Evolutionary conservation across 2,329 filamentous ascomycete species (phyloP), one percentile per base, ranked within the genome.

Genomic region (Chrysosporium queenslandicum): DNA sequence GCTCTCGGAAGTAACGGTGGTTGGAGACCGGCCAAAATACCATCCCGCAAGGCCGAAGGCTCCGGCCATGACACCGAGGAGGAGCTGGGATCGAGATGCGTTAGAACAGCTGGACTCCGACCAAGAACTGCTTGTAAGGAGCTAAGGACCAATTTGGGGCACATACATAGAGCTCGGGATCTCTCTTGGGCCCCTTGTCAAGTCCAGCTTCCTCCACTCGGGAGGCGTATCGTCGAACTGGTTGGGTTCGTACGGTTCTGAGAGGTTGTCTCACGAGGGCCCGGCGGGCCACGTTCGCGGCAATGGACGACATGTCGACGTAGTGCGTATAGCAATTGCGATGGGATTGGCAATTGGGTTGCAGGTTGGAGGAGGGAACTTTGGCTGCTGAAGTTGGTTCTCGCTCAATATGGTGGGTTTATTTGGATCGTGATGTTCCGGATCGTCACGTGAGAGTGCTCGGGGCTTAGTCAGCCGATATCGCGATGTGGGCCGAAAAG

Each of bases 31-130:
- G 72, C 87, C 87, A 86, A 73, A 73, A 67, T 73, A 74, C 82
- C 83, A 94, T 68, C 91, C 91, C 61, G 87, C 91, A 63, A 92
- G 82, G 66, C 83, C 83, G 66, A 96, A 86, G 64, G 87, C 86
- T 69, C 84, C 83, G 64, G 85, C 83, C 88, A 97, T 95, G 70
- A 97, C 83, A 66, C 82, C 87, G 59, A 90, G 80, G 60, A 98
- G 85, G 66, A 97, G 82, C 92, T 97, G 54, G 46, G 40, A 29
- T 52, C 36, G 48, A 50, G 55, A 16, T 16, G 21, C 5, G 12
- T 43, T 12, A 43, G 40, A n/a, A 4, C 3, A 40, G 5, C 9
- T 29, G 4, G 4, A 29, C 4, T 29, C 9, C 9, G 27, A 29
- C 27, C 27, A 29, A n/a, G 27, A 29, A 9, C 27, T 29, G 27